These are phyloP conservation scores for Trichoderma lentiforme DNA, from an alignment of 2,329 filamentous ascomycete genomes.

Conservation along the genomic window DNA sequence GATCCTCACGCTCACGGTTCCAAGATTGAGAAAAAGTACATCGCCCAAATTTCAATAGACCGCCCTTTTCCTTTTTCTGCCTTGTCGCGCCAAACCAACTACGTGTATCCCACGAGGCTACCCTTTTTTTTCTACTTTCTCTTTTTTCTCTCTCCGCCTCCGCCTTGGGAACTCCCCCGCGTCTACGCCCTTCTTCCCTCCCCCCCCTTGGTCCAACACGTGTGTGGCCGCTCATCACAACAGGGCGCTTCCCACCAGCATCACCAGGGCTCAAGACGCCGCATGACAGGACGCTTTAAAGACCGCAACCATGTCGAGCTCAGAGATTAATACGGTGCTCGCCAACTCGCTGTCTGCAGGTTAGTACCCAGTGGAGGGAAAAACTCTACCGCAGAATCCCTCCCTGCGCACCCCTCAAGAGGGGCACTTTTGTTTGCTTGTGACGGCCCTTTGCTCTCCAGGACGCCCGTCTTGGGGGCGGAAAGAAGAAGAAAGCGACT, in stretches of 20 bases:
- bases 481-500: not conserved
- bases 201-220: slow-evolving; percentile 27
- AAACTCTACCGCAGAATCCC: slow-evolving; percentile 17
- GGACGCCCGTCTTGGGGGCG: not conserved
- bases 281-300: slow-evolving; percentile 37
- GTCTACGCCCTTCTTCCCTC: slow-evolving; percentile 24
- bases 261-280: slow-evolving; percentile 26
- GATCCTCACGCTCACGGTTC: slow-evolving; percentile 11
- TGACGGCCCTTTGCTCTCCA: not conserved
- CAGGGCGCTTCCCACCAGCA: slow-evolving; percentile 24
- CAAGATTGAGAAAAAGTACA: slow-evolving; percentile 4
- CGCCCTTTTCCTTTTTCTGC: slow-evolving; percentile 17
- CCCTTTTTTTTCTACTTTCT: not conserved
- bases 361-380: slow-evolving; percentile 46
- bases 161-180: slow-evolving; percentile 19
- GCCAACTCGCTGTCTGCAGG: slow-evolving; percentile 93
- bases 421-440: not conserved
- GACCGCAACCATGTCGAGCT: slow-evolving; percentile 59
- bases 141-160: slow-evolving; percentile 13
- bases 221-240: slow-evolving; percentile 24
- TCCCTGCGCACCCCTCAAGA: not conserved
- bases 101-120: slow-evolving; percentile 14
- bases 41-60: slow-evolving; percentile 16
- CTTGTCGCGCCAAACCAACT: slow-evolving; percentile 7
- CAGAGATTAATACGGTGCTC: slow-evolving; percentile 98